Evolutionary conservation across 371 early-diverging fungal species (phyloP).

Genomic region (Mortierella sp.): DNA sequence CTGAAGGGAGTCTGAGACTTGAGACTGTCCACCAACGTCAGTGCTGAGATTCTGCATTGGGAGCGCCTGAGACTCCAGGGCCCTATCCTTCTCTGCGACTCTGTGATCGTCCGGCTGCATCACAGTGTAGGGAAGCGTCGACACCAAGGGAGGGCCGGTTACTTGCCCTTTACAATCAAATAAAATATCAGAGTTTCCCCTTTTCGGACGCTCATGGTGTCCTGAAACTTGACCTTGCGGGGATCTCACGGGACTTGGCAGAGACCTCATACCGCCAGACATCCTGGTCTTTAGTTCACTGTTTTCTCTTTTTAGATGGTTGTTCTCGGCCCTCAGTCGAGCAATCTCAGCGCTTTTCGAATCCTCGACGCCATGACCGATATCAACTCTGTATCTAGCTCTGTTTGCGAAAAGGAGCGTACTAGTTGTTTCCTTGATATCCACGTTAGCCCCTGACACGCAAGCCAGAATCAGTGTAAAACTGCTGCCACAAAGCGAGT

Average conservation of each 20-base stretch:
- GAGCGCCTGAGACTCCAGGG: conserved; percentile 37
- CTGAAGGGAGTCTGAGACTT: conserved; percentile 4
- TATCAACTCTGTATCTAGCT: conserved; percentile 82
- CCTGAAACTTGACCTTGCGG: too few relatives aligned
- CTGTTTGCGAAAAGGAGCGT: conserved; percentile 95
- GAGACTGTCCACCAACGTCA: conserved; percentile 35
- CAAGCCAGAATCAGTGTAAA: conserved; percentile 94
- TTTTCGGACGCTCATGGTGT: too few relatives aligned
- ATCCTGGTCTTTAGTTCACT: conserved; percentile 15
- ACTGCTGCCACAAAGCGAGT: conserved; percentile 97
- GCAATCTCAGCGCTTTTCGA: conserved; percentile 72
- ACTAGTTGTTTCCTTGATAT: conserved; percentile 91
- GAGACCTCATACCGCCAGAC: too few relatives aligned
- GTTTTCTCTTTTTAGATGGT: conserved; percentile 77
- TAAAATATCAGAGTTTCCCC: too few relatives aligned
- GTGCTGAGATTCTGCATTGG: conserved; percentile 26
- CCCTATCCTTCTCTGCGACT: conserved; percentile 1
- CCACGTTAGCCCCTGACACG: conserved; percentile 83
- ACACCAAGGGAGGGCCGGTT: too few relatives aligned
- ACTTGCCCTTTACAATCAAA: too few relatives aligned
- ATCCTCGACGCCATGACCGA: conserved; percentile 81
- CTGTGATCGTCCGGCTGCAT: too few relatives aligned
- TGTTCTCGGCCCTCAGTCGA: conserved; percentile 79
- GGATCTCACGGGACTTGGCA: too few relatives aligned
- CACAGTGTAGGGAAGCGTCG: too few relatives aligned